These are phyloP conservation scores for Aspergillus olivimuriae DNA, from an alignment of 495 filamentous ascomycete species.

Conservation along the genomic window DNA sequence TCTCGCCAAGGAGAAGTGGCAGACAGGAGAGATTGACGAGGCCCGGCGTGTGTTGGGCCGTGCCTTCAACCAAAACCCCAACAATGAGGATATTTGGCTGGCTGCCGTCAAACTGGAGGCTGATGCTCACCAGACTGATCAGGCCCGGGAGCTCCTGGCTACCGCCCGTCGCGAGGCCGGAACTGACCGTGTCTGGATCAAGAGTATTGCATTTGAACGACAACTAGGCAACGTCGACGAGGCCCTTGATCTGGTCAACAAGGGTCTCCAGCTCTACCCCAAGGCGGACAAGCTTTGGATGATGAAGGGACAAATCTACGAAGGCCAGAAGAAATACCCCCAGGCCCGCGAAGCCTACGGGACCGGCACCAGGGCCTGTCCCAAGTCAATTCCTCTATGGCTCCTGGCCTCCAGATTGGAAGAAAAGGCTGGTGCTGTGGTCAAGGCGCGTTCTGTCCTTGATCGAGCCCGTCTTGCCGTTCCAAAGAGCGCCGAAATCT, in stretches of 20 bases:
- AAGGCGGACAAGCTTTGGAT: slow-evolving; percentile 87
- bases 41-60: slow-evolving; percentile 74
- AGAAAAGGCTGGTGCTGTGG: slow-evolving; percentile 73
- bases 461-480: slow-evolving; percentile 82
- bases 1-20: slow-evolving; percentile 90
- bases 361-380: slow-evolving; percentile 79
- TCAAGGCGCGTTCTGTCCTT: slow-evolving; percentile 87
- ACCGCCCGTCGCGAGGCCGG: slow-evolving; percentile 79
- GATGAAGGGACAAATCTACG: slow-evolving; percentile 98
- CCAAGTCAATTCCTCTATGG: slow-evolving; percentile 81
- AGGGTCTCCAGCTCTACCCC: slow-evolving; percentile 85
- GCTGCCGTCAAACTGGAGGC: slow-evolving; percentile 93
- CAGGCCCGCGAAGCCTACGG: slow-evolving; percentile 89
- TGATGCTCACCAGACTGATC: slow-evolving; percentile 70
- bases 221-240: slow-evolving; percentile 71
- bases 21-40: slow-evolving; percentile 75
- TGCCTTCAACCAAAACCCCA: slow-evolving; percentile 88
- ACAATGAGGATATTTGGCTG: slow-evolving; percentile 96
- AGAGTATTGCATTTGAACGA: slow-evolving; percentile 85
- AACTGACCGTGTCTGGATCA: slow-evolving; percentile 95
- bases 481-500: slow-evolving; percentile 78
- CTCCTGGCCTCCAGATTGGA: slow-evolving; percentile 81
- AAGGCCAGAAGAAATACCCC: slow-evolving; percentile 63
- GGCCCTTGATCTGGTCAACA: slow-evolving; percentile 77
- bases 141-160: slow-evolving; percentile 72